Evolutionary conservation across 1,284 basidiomycete genomes (phyloP).

Genomic region (Coniferiporia weirii): DNA sequence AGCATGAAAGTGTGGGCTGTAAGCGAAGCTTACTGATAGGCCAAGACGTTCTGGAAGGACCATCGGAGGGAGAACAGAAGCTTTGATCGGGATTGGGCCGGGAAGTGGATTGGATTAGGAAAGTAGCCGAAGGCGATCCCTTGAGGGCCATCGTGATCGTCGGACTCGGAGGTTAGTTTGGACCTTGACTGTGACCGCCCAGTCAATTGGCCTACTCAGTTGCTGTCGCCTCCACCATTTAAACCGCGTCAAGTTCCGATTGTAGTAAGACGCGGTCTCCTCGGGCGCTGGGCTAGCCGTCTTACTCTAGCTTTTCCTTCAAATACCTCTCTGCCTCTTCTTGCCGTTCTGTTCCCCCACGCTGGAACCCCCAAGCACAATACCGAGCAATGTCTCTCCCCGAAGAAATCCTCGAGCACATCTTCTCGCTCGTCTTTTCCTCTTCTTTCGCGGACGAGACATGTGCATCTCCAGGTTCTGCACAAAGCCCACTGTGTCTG

Average conservation of each 20-base stretch:
- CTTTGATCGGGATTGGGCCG: no score
- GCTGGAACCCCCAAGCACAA: neutral
- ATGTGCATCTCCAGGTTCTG: conserved; percentile 14
- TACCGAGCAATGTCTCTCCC: conserved; percentile 30
- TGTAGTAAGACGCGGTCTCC: neutral
- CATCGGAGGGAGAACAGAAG: no score
- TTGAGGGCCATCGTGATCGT: no score
- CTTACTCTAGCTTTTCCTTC: neutral
- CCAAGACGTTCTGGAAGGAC: no score
- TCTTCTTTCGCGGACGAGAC: conserved; percentile 21
- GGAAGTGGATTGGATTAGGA: no score
- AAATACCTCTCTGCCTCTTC: neutral
- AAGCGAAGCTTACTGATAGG: no score
- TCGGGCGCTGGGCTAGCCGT: neutral
- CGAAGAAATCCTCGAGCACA: conserved; percentile 51
- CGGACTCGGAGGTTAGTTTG: no score
- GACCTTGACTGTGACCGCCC: no score
- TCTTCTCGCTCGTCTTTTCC: conserved; percentile 38
- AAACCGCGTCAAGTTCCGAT: neutral
- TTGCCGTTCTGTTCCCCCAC: neutral
- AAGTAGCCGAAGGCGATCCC: no score
- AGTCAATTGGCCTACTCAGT: no score
- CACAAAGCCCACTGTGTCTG: conserved; percentile 31
- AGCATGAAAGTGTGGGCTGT: no score
- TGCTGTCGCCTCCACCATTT: no score